Conservation (phyloP, 208 protist species). For the Kentomonas sorsogonicus region DNA sequence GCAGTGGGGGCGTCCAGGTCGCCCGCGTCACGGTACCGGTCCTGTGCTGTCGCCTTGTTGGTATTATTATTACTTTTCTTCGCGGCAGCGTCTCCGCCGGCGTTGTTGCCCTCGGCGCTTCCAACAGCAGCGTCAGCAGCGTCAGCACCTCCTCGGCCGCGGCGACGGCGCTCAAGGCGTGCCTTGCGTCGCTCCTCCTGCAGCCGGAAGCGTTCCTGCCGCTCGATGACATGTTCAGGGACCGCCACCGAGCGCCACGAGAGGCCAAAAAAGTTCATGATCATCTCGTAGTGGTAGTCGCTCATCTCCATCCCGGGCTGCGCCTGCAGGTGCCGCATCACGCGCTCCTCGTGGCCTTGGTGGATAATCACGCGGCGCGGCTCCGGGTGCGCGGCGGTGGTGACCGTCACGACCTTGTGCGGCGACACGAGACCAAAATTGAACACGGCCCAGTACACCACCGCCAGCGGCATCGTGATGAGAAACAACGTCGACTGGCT, state of each 20-base stretch:
- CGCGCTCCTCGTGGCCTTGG: conserved; percentile 30
- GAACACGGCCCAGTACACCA: conserved; percentile 70
- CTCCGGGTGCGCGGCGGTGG: conserved; percentile 4
- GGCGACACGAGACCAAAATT: conserved; percentile 57
- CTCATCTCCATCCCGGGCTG: conserved; percentile 12
- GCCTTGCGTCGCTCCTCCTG: too few relatives aligned
- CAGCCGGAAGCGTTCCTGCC: too few relatives aligned
- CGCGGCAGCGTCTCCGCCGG: too few relatives aligned
- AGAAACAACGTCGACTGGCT: conserved; percentile 56
- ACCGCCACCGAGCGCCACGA: conserved; percentile 23
- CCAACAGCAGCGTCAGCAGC: too few relatives aligned
- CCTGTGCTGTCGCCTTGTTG: too few relatives aligned
- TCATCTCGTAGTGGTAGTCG: conserved; percentile 34
- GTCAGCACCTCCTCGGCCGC: too few relatives aligned
- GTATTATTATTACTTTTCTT: too few relatives aligned
- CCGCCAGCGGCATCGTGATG: conserved; percentile 48
- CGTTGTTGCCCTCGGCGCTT: too few relatives aligned
- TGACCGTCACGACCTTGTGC: conserved; percentile 30
- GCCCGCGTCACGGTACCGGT: too few relatives aligned
- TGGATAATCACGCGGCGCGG: conserved; percentile 11
- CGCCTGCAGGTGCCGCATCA: conserved; percentile 20
- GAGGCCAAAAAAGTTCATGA: conserved; percentile 38
- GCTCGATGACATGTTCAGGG: too few relatives aligned
- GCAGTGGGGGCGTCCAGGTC: too few relatives aligned
- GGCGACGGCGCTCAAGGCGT: too few relatives aligned